Conservation (phyloP, 768 basidiomycete genomes). For the Boletellus ananiceps region DNA sequence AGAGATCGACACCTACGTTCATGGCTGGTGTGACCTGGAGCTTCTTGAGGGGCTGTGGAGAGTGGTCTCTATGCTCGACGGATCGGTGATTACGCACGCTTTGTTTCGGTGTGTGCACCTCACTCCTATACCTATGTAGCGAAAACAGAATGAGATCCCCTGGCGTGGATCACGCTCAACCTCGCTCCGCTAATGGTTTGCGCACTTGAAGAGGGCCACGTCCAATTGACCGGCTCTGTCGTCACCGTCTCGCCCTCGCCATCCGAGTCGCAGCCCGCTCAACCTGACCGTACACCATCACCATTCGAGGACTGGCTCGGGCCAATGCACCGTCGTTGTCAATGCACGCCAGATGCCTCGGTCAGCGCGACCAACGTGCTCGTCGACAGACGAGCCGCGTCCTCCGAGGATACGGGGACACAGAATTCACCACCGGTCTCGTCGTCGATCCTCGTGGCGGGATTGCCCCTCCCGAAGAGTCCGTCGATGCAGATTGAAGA, state of each 20-base stretch:
- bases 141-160: conserved; percentile 16
- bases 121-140: no score
- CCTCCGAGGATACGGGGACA: conserved; percentile 22
- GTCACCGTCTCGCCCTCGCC: conserved; percentile 36
- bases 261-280: conserved; percentile 10
- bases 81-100: no score
- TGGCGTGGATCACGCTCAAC: conserved; percentile 41
- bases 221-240: conserved; percentile 31
- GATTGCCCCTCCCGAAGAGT: conserved; percentile 64
- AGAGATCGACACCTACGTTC: conserved; percentile 9
- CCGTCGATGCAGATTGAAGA: conserved; percentile 57
- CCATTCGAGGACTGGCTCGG: conserved; percentile 37
- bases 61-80: conserved; percentile 44
- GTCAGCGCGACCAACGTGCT: conserved; percentile 25
- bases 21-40: conserved; percentile 35
- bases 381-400: conserved; percentile 24
- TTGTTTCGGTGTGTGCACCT: no score
- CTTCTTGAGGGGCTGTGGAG: conserved; percentile 40
- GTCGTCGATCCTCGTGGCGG: conserved; percentile 37
- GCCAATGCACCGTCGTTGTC: conserved; percentile 51
- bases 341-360: conserved; percentile 41
- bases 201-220: conserved; percentile 37
- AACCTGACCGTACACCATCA: not conserved
- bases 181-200: no score
- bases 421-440: conserved; percentile 29